A percentile compares a stretch with the other conserved stretches of the same genome.
Evolutionary conservation across 1,284 basidiomycete species (phyloP).

Genomic region (Coriolopsis trogii): DNA sequence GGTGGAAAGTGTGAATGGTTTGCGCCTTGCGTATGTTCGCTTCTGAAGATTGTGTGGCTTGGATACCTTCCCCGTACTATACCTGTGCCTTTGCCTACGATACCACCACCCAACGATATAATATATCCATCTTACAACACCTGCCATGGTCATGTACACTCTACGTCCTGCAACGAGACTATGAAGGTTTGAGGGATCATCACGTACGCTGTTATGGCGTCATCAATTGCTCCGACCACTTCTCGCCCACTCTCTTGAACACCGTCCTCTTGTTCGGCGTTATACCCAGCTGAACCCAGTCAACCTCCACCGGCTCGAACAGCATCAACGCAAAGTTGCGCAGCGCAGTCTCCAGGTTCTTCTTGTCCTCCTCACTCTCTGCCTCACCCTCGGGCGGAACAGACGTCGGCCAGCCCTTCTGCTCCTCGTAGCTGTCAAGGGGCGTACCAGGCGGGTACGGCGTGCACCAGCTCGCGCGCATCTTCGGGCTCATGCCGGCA

Average conservation of each 20-base stretch:
- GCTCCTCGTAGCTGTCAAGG: conserved; percentile 53
- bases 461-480: conserved; percentile 68
- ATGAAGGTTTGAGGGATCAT: too few species aligned
- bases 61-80: too few species aligned
- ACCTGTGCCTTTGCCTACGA: too few species aligned
- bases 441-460: conserved; percentile 54
- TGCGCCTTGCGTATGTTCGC: too few species aligned
- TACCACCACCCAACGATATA: too few species aligned
- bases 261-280: conserved; percentile 57
- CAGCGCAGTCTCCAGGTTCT: conserved; percentile 52
- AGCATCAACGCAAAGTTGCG: conserved; percentile 66
- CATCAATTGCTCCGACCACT: conserved; percentile 57
- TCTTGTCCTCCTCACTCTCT: conserved; percentile 42
- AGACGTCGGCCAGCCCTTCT: conserved; percentile 55
- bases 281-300: conserved; percentile 59
- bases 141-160: too few species aligned
- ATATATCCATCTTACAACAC: too few species aligned
- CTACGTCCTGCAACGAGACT: too few species aligned
- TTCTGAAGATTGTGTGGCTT: too few species aligned
- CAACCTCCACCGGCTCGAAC: conserved; percentile 64
- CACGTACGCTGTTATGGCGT: too few species aligned
- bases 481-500: conserved; percentile 51
- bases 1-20: not conserved
- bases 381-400: conserved; percentile 47
- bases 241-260: conserved; percentile 44